Conservation (phyloP, 768 basidiomycete genomes). For the Boletus subparvulus region DNA sequence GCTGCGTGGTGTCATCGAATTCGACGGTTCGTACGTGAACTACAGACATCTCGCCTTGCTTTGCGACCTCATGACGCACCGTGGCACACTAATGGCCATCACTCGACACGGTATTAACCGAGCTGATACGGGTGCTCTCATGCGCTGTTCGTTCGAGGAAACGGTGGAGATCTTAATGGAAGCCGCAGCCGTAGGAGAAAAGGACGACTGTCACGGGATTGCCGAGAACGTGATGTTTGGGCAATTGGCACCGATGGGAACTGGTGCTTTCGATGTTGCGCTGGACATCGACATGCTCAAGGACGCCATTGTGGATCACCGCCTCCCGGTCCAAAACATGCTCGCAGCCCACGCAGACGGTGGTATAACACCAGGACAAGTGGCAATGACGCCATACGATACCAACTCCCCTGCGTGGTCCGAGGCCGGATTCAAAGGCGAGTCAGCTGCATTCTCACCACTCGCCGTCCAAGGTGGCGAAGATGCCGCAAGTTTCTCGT, state of each 20-base stretch:
- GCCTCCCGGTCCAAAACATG: conserved; percentile 81
- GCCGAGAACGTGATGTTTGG: conserved; percentile 99
- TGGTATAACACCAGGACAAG: conserved; percentile 88
- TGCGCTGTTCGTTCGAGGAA: conserved; percentile 99
- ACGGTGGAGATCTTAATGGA: conserved; percentile 99
- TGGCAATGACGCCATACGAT: conserved; percentile 96
- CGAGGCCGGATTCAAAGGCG: conserved; percentile 74
- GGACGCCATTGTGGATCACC: conserved; percentile 96
- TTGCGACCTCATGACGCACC: conserved; percentile 97
- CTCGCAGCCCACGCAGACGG: conserved; percentile 77
- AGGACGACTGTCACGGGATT: conserved; percentile 96
- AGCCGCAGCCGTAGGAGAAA: conserved; percentile 96
- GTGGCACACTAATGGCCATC: conserved; percentile 94
- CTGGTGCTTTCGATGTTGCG: conserved; percentile 92
- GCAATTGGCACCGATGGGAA: conserved; percentile 99
- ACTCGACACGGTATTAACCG: conserved; percentile 99
- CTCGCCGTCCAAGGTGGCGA: conserved; percentile 85
- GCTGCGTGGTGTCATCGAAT: conserved; percentile 93
- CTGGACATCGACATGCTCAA: conserved; percentile 98
- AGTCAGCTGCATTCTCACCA: conserved; percentile 92
- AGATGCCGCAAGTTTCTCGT: conserved; percentile 72
- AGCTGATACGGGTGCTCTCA: conserved; percentile 96
- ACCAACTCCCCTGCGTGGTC: conserved; percentile 86
- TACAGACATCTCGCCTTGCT: conserved; percentile 96
- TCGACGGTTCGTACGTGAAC: conserved; percentile 99